These are phyloP conservation scores for Acmispon strigosus DNA, from an alignment of 306 rosid species.

Conservation along the genomic window DNA sequence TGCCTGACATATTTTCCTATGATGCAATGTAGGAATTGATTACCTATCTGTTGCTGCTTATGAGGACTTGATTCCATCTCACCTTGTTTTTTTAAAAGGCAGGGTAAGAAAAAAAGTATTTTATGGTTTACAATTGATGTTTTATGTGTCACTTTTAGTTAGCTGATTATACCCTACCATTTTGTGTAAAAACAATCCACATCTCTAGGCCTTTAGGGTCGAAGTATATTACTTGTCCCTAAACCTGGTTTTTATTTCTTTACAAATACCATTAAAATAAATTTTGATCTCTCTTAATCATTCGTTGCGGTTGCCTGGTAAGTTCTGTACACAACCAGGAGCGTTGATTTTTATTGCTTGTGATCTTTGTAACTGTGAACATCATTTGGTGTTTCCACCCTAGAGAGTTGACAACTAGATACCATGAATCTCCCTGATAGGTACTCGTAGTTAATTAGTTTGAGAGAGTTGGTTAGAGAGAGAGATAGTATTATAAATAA, in stretches of 20 bases:
- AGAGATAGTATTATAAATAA: too few relatives aligned
- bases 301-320: neutral
- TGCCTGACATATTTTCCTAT: slow-evolving; percentile 20
- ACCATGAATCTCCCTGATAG: neutral
- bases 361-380: neutral
- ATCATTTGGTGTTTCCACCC: neutral
- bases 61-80: slow-evolving; percentile 37
- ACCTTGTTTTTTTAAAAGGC: slow-evolving; percentile 36
- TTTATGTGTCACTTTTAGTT: neutral
- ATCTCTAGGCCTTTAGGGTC: neutral
- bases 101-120: slow-evolving; percentile 26
- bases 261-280: neutral
- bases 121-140: neutral
- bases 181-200: neutral
- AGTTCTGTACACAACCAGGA: neutral
- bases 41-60: slow-evolving; percentile 41
- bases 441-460: too few relatives aligned
- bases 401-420: neutral
- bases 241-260: neutral
- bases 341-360: neutral
- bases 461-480: too few relatives aligned
- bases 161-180: slow-evolving; percentile 1
- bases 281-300: neutral
- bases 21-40: slow-evolving; percentile 30
- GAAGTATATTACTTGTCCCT: neutral